These are phyloP conservation scores for Fraxinus sp. DNA, from an alignment of 305 asterid species.

Conservation along the genomic window DNA sequence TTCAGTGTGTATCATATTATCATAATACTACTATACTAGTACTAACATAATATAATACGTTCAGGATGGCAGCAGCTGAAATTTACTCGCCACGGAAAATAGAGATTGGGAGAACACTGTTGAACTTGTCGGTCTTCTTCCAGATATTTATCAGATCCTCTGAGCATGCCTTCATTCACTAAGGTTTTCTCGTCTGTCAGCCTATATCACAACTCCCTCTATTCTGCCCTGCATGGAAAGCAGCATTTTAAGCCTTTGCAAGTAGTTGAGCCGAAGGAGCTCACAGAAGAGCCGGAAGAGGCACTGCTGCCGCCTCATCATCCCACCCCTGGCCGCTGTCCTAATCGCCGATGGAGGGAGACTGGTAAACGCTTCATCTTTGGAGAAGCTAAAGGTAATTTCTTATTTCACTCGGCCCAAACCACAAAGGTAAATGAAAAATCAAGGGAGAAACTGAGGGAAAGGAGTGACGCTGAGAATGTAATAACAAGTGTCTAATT, in stretches of 20 bases:
- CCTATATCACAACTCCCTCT: slow-evolving; percentile 43
- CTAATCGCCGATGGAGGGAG: slow-evolving; percentile 27
- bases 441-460: not conserved
- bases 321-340: not conserved
- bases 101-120: slow-evolving; percentile 69
- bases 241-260: slow-evolving; percentile 74
- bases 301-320: slow-evolving; percentile 18
- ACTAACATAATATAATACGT: not conserved
- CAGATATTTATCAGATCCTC: slow-evolving; percentile 92
- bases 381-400: slow-evolving; percentile 63
- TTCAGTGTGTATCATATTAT: too few relatives aligned
- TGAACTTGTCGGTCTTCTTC: slow-evolving; percentile 73
- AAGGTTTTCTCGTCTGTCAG: slow-evolving; percentile 67
- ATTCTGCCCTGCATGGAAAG: slow-evolving; percentile 39
- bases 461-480: not conserved
- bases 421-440: not conserved
- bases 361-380: slow-evolving; percentile 22
- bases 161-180: slow-evolving; percentile 40
- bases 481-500: not conserved
- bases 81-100: slow-evolving; percentile 75
- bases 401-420: not conserved
- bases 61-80: slow-evolving; percentile 57
- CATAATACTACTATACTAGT: not conserved
- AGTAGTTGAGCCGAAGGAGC: slow-evolving; percentile 64
- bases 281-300: slow-evolving; percentile 37